Percentiles rank a stretch among this genome's conserved stretches.
Evolutionary conservation across 768 basidiomycete genomes (phyloP).

Genomic region (Boletus subcaerulescens): DNA sequence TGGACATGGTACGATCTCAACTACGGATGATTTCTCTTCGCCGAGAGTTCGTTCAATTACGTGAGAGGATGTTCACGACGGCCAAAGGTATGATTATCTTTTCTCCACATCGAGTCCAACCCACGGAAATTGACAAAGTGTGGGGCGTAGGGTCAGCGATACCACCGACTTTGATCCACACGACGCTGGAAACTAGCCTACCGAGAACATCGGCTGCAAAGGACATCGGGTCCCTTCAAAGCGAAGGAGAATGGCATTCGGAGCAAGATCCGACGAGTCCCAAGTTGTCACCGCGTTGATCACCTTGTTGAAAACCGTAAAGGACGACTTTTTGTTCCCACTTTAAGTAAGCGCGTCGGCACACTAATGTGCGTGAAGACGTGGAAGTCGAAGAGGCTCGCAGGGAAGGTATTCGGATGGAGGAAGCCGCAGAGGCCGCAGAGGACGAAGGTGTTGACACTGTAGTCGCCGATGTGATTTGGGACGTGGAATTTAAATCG

Average conservation of each 20-base stretch:
- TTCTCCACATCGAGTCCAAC: background rate
- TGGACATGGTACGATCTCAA: conserved; percentile 80
- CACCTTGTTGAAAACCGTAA: too few relatives aligned
- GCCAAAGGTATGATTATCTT: background rate
- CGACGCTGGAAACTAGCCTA: background rate
- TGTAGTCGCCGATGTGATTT: too few relatives aligned
- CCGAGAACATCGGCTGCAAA: conserved; percentile 47
- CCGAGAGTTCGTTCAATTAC: conserved; percentile 56
- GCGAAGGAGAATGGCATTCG: background rate
- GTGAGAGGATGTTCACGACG: conserved; percentile 38
- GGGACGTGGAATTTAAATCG: too few relatives aligned
- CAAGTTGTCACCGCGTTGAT: background rate
- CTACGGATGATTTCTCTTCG: conserved; percentile 74
- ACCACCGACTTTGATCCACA: conserved; percentile 67
- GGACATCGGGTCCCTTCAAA: conserved; percentile 50
- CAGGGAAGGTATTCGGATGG: too few relatives aligned
- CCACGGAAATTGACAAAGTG: background rate
- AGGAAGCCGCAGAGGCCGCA: too few relatives aligned
- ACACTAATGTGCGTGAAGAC: too few relatives aligned
- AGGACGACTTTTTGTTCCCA: too few relatives aligned
- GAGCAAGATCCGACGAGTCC: conserved; percentile 8
- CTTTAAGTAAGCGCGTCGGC: too few relatives aligned
- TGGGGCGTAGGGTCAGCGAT: conserved; percentile 43
- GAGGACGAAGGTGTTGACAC: too few relatives aligned
- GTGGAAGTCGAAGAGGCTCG: too few relatives aligned